Base-by-base conservation (phyloP, 2,329 filamentous ascomycete genomes). In the Penicillium sp. region DNA sequence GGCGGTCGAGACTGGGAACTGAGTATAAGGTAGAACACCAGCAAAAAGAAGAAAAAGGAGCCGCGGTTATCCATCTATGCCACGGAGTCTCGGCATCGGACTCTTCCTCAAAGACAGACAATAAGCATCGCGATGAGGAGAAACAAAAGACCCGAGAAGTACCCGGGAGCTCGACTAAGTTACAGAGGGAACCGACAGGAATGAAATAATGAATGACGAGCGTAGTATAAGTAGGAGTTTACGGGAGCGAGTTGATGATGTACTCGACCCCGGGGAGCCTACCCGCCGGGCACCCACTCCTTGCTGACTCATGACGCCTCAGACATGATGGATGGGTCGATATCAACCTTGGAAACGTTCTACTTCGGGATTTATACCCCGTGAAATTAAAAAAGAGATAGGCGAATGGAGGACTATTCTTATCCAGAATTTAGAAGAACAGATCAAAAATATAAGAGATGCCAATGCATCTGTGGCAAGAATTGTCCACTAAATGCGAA, bases 21-120 rank as follows among this genome's bases (percentile, higher is more conserved):
- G 55, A 82, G 72, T 58, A 83, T 76, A 53, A 83, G 75, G 71
- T 82, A 82, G 57, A 81, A 73, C 35, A 82, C 69, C 63, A 84
- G 67, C 61, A 83, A 60, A 56, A 83, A 69, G 51, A 82, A 71
- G 59, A 83, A 70, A 59, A 73, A 76, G 66, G 69, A 80, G 70
- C 68, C 78, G 74, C 71, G 76, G 66, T 73, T 77, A 69, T 78
- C 76, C 76, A 78, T 78, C 60, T 65, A 72, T 66, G 65, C 67
- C 66, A 57, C 61, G 55, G 47, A 57, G 56, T 53, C 58, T 61
- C 57, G 61, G 57, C 64, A 67, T 67, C 57, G 62, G 63, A 65
- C 50, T 57, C 56, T 58, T 57, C 55, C 57, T 62, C 53, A 61
- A 51, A 64, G 47, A 51, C 41, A 45, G 35, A 61, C 43, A 58